These are phyloP conservation scores for Rhodotorula glutinis DNA, from an alignment of 1,284 basidiomycete genomes.

Conservation along the genomic window DNA sequence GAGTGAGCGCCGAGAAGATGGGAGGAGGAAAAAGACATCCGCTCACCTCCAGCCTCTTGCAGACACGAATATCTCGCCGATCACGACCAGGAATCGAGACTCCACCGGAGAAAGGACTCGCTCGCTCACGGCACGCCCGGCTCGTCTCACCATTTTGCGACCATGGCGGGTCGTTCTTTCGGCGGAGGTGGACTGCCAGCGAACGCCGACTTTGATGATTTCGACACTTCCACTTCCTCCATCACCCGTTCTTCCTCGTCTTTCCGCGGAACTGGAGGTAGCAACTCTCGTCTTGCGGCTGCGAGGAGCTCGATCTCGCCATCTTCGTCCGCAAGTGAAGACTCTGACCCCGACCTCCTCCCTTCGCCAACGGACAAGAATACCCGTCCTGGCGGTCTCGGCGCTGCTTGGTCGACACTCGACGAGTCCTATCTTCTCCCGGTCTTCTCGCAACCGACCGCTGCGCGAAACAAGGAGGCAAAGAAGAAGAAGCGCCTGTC, in stretches of 20 bases:
- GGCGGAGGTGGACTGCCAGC: too few relatives aligned
- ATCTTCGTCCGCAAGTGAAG: conserved; percentile 11
- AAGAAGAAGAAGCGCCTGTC: conserved; percentile 44
- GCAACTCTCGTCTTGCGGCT: not conserved
- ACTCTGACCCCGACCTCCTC: conserved; percentile 33
- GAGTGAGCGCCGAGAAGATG: conserved; percentile 56
- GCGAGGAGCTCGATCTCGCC: not conserved
- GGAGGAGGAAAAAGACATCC: too few relatives aligned
- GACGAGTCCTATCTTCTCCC: conserved; percentile 94
- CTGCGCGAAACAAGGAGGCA: conserved; percentile 46
- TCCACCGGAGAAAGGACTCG: not conserved
- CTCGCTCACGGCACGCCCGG: not conserved
- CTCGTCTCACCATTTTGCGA: conserved; percentile 5
- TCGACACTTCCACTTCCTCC: not conserved
- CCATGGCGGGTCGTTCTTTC: not conserved
- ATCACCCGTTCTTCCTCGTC: conserved; percentile 4
- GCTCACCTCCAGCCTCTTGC: too few relatives aligned
- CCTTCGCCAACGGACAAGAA: conserved; percentile 7
- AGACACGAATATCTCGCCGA: not conserved
- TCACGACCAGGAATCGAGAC: conserved; percentile 3
- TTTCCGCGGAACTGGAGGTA: conserved; percentile 4
- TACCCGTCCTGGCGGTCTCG: not conserved
- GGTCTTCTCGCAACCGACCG: conserved; percentile 70
- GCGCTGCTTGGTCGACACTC: conserved; percentile 53
- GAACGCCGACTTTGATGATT: not conserved